Conservation (phyloP, 108 stramenopile genomes). For the Tribonema minus region DNA sequence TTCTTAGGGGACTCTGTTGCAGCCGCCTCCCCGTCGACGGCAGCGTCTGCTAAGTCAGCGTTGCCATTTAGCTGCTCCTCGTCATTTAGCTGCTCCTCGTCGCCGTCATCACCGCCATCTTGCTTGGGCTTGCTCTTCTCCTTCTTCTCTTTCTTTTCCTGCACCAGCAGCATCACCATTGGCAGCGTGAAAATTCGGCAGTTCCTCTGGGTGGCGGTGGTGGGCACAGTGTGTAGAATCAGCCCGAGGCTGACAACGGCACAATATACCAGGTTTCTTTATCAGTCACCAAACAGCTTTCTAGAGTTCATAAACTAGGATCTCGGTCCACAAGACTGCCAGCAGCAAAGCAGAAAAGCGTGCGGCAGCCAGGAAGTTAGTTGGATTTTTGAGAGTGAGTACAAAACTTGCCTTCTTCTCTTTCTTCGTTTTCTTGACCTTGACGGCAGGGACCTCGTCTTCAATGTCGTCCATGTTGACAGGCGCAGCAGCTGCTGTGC, state of each 20-base stretch:
- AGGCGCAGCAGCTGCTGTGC: too few relatives aligned
- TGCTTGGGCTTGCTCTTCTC: conserved; percentile 36
- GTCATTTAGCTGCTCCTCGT: not conserved
- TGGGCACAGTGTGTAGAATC: too few relatives aligned
- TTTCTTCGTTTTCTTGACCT: not conserved
- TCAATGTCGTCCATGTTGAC: not conserved
- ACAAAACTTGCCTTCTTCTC: not conserved
- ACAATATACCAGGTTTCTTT: too few relatives aligned
- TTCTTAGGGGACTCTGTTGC: not conserved
- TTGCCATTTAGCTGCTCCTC: not conserved
- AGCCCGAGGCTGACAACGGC: too few relatives aligned
- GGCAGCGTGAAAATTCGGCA: too few relatives aligned
- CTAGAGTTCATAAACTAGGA: too few relatives aligned
- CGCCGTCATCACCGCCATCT: not conserved
- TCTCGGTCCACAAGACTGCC: too few relatives aligned
- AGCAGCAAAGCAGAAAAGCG: not conserved
- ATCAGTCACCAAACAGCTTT: too few relatives aligned
- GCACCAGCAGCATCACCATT: too few relatives aligned
- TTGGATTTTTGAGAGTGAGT: not conserved
- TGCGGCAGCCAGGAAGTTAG: not conserved
- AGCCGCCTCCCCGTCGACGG: not conserved
- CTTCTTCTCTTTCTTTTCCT: conserved; percentile 37
- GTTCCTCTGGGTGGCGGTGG: too few relatives aligned
- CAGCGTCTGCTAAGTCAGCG: not conserved
- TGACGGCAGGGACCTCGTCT: not conserved